Conservation (phyloP, 345 rosid genomes). For the Triadica sebifera region DNA sequence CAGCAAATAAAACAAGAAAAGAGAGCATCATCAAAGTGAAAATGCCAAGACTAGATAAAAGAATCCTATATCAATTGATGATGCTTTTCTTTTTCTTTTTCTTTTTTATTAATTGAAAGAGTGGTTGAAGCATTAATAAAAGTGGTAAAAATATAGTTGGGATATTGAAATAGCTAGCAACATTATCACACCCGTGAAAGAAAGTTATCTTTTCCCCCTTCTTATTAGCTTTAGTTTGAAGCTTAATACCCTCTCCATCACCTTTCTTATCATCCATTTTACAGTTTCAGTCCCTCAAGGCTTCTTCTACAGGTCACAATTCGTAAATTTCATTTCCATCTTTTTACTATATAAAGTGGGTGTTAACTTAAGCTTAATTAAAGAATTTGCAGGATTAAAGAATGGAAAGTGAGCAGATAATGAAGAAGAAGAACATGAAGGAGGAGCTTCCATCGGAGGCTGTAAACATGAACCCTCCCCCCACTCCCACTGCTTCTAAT, state of each 20-base stretch:
- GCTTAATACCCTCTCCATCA: too few species aligned
- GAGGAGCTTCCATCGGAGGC: conserved; percentile 34
- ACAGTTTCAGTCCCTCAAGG: too few species aligned
- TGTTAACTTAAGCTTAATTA: too few species aligned
- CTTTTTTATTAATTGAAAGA: neutral
- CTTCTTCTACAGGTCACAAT: too few species aligned
- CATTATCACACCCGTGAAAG: conserved; percentile 33
- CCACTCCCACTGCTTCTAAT: conserved; percentile 13
- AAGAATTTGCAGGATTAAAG: too few species aligned
- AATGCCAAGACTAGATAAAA: too few species aligned
- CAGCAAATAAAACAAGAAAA: neutral
- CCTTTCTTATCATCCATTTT: too few species aligned
- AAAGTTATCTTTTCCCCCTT: neutral
- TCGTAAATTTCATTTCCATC: too few species aligned
- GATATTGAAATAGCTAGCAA: conserved; percentile 25
- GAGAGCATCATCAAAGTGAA: too few species aligned
- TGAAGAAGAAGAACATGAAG: conserved; percentile 33
- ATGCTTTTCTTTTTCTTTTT: neutral
- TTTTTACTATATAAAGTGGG: too few species aligned
- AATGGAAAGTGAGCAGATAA: conserved; percentile 33
- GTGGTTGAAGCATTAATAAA: conserved; percentile 43
- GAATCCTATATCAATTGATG: neutral
- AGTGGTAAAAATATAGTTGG: conserved; percentile 32
- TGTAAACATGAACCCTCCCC: neutral
- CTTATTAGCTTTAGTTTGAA: too few species aligned